These are phyloP conservation scores for Nicotiana paniculata DNA, from an alignment of 257 asterid genomes.

Conservation along the genomic window DNA sequence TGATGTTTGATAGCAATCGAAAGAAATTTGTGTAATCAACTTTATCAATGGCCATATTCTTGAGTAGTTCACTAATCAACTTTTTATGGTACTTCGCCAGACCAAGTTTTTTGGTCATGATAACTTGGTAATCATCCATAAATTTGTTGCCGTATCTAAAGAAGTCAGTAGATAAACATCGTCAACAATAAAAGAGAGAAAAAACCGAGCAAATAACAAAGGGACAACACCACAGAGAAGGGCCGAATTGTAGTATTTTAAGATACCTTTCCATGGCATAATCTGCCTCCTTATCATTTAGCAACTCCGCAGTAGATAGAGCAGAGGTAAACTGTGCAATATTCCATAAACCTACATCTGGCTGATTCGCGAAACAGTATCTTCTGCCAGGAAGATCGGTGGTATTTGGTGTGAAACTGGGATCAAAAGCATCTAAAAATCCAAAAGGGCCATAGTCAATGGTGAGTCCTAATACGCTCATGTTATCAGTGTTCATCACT, in stretches of 20 bases:
- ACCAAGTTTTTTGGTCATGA: constrained; percentile 93
- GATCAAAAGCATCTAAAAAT: constrained; percentile 95
- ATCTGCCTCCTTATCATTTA: constrained; percentile 68
- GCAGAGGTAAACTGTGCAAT: constrained; percentile 72
- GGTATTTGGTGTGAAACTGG: constrained; percentile 93
- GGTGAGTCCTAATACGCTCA: constrained; percentile 91
- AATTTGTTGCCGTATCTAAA: constrained; percentile 81
- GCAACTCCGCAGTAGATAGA: constrained; percentile 65
- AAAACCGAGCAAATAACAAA: not conserved
- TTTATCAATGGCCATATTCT: constrained; percentile 93
- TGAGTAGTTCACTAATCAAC: constrained; percentile 80
- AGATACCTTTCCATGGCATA: constrained; percentile 86
- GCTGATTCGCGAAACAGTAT: constrained; percentile 96
- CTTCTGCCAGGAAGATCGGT: constrained; percentile 99
- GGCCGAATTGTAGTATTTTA: not conserved
- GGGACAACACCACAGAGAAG: not conserved
- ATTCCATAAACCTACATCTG: constrained; percentile 96
- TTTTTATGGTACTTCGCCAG: constrained; percentile 76
- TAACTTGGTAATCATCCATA: constrained; percentile 88
- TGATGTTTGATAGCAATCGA: constrained; percentile 76
- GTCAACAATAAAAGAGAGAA: not conserved
- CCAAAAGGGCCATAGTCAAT: constrained; percentile 98
- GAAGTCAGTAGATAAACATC: not conserved
- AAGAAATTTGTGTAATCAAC: constrained; percentile 98
- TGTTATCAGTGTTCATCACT: constrained; percentile 93